Evolutionary conservation across 345 rosid genomes (phyloP).

Genomic region (thale cress (Arabidopsis thaliana)): TAIR10.1 NC_003074.8:8440501-8441000

Average conservation of each 20-base stretch:
- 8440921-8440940: slow-evolving; percentile 92
- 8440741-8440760: slow-evolving; percentile 57
- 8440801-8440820: neutral
- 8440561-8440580: slow-evolving; percentile 86
- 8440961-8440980: slow-evolving; percentile 43
- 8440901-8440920: slow-evolving; percentile 75
- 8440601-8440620: slow-evolving; percentile 77
- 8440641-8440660: slow-evolving; percentile 13
- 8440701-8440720: slow-evolving; percentile 56
- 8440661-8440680: slow-evolving; percentile 2
- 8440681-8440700: neutral
- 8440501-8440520: slow-evolving; percentile 12
- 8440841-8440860: slow-evolving; percentile 94
- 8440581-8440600: slow-evolving; percentile 78
- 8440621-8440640: slow-evolving; percentile 72
- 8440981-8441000: neutral
- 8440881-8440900: slow-evolving; percentile 78
- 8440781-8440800: neutral
- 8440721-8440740: slow-evolving; percentile 69
- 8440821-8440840: slow-evolving; percentile 55
- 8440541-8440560: slow-evolving; percentile 94
- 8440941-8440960: slow-evolving; percentile 92
- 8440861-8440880: slow-evolving; percentile 76
- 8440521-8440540: slow-evolving; percentile 55
- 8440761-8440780: slow-evolving; percentile 51